phyloP scores from a whole-genome alignment of 257 asterid species.

The Linaria vulgaris region DNA sequence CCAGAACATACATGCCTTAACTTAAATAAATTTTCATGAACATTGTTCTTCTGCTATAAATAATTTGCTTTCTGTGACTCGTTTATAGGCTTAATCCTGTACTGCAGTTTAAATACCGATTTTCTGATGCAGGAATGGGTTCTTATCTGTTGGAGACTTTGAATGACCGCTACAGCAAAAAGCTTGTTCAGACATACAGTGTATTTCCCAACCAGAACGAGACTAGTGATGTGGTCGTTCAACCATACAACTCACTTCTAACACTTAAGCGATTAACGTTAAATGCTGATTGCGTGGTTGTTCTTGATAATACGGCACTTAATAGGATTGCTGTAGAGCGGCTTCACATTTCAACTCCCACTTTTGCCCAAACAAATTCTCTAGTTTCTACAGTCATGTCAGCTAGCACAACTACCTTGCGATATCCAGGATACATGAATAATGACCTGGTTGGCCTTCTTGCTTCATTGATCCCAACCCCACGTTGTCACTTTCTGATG shows the following conservation, averaged over 20 bases:
- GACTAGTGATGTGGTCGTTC: constrained; percentile 99
- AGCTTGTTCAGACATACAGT: constrained; percentile 95
- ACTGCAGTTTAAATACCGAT: constrained; percentile 1
- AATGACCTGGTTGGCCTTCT: constrained; percentile 99
- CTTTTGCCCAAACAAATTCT: constrained; percentile 93
- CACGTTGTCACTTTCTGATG: constrained; percentile 98
- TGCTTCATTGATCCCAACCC: constrained; percentile 98
- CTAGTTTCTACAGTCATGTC: constrained; percentile 99
- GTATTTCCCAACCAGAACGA: constrained; percentile 98
- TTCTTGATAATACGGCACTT: constrained; percentile 96
- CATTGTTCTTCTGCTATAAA: too few relatives aligned
- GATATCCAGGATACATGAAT: constrained; percentile 99
- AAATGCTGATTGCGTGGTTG: constrained; percentile 98
- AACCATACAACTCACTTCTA: constrained; percentile 94
- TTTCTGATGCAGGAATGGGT: constrained; percentile 81
- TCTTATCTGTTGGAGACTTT: constrained; percentile 93
- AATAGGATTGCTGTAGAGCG: constrained; percentile 97
- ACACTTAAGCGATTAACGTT: constrained; percentile 91
- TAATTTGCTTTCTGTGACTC: constrained; percentile 1
- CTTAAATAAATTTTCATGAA: constrained; percentile 4
- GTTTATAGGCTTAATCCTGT: background rate
- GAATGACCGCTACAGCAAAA: constrained; percentile 97
- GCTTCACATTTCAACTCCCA: constrained; percentile 88
- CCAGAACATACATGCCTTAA: constrained; percentile 1
- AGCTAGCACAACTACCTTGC: constrained; percentile 95